Conservation (phyloP, 2,329 filamentous ascomycete genomes). For the Amphichorda felina region DNA sequence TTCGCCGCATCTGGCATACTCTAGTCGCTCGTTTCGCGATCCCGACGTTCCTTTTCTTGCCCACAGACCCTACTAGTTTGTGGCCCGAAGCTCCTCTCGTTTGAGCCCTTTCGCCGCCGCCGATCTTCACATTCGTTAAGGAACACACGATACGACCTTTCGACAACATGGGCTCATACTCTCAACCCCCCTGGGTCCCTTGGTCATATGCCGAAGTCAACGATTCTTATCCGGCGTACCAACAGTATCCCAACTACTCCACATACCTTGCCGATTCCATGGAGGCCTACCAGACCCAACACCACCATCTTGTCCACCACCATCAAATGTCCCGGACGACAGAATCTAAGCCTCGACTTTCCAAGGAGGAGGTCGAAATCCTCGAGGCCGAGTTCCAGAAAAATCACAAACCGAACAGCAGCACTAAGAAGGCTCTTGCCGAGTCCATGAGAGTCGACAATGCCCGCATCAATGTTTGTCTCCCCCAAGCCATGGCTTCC, state of each 20-base stretch:
- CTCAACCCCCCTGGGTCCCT: constrained; percentile 19
- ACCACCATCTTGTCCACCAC: constrained; percentile 22
- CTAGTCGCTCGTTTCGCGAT: constrained; percentile 1
- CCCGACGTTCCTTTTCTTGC: background rate
- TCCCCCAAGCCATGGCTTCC: background rate
- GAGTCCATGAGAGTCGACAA: constrained; percentile 51
- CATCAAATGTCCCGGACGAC: constrained; percentile 26
- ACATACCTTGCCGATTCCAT: constrained; percentile 24
- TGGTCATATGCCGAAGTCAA: constrained; percentile 6
- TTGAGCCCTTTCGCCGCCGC: background rate
- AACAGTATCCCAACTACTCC: constrained; percentile 18
- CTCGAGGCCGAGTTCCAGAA: constrained; percentile 50
- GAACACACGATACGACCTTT: background rate
- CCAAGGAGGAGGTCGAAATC: constrained; percentile 46
- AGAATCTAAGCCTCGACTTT: constrained; percentile 40
- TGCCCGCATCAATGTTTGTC: constrained; percentile 49
- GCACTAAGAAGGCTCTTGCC: constrained; percentile 47
- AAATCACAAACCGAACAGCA: constrained; percentile 53
- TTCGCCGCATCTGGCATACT: background rate
- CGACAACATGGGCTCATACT: constrained; percentile 20
- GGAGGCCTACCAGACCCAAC: constrained; percentile 21
- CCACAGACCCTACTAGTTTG: background rate
- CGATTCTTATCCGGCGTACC: constrained; percentile 18
- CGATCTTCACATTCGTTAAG: background rate
- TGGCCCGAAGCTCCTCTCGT: background rate